Conservation (phyloP, 2,329 filamentous ascomycete genomes). For the Pseudogymnoascus sp. region DNA sequence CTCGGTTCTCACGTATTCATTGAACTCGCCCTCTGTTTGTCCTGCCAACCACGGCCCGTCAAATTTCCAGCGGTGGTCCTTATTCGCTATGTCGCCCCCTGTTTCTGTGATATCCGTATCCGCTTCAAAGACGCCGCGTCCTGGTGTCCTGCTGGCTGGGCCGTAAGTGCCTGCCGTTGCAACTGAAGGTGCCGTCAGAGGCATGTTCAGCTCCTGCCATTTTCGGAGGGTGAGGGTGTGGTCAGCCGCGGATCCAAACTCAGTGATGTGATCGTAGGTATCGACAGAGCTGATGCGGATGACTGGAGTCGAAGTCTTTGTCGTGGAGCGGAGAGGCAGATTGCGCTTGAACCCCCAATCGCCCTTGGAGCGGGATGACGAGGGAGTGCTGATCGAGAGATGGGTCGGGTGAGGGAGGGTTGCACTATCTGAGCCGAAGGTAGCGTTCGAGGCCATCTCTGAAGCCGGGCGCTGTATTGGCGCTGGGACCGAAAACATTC, state of each 20-base stretch:
- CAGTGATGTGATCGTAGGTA: conserved; percentile 79
- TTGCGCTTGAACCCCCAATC: conserved; percentile 92
- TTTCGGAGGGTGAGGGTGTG: conserved; percentile 75
- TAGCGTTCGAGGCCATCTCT: conserved; percentile 41
- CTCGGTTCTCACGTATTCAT: conserved; percentile 45
- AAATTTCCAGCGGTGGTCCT: conserved; percentile 57
- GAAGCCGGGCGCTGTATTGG: conserved; percentile 58
- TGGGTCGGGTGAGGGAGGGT: conserved; percentile 75
- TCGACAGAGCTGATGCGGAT: conserved; percentile 74
- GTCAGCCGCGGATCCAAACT: conserved; percentile 77
- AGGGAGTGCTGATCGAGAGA: conserved; percentile 73
- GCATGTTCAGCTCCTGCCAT: conserved; percentile 74
- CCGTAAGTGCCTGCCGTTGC: conserved; percentile 17
- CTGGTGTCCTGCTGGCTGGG: conserved; percentile 18
- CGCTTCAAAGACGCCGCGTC: conserved; percentile 53
- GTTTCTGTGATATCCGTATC: conserved; percentile 44
- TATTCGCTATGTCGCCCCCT: conserved; percentile 22
- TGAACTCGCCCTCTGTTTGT: conserved; percentile 54
- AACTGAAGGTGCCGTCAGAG: conserved; percentile 50
- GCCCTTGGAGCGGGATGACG: conserved; percentile 63
- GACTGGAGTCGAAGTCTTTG: conserved; percentile 63
- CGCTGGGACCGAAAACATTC: conserved; percentile 79
- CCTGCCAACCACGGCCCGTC: conserved; percentile 59
- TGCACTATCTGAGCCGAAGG: conserved; percentile 55
- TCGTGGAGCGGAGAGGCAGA: conserved; percentile 68